A percentile compares a stretch with the other conserved stretches of the same genome.
phyloP scores from a whole-genome alignment of 2,329 filamentous ascomycete species.

The Aureobasidium subglaciale region DNA sequence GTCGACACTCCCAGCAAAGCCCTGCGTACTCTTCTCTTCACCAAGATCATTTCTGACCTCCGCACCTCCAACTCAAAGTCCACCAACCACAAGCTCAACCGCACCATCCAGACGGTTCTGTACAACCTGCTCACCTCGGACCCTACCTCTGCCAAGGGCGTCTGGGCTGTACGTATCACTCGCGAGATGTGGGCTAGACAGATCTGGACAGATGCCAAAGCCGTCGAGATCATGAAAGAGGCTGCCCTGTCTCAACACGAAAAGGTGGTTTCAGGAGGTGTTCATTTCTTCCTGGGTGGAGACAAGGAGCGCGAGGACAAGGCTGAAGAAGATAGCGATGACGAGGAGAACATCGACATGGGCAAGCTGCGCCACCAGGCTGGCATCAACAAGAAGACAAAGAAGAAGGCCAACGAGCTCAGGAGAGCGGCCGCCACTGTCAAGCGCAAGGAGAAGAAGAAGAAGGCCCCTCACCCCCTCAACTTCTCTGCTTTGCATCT shows the following conservation, averaged over 20 bases:
- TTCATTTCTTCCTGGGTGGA: conserved; percentile 90
- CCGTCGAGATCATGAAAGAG: conserved; percentile 98
- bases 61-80: conserved; percentile 79
- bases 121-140: conserved; percentile 88
- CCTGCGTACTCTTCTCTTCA: conserved; percentile 73
- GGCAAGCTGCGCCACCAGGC: conserved; percentile 75
- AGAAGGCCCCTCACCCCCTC: conserved; percentile 75
- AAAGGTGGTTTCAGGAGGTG: conserved; percentile 81
- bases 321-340: conserved; percentile 75
- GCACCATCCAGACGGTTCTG: conserved; percentile 84
- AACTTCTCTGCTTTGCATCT: conserved; percentile 96
- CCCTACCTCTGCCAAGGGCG: conserved; percentile 71
- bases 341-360: conserved; percentile 69
- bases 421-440: conserved; percentile 76
- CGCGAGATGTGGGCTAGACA: conserved; percentile 94
- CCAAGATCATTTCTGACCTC: conserved; percentile 87
- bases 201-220: conserved; percentile 88
- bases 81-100: conserved; percentile 87
- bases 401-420: conserved; percentile 73
- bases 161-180: conserved; percentile 95
- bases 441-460: conserved; percentile 78
- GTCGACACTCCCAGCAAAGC: conserved; percentile 89
- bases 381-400: conserved; percentile 93
- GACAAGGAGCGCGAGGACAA: conserved; percentile 93
- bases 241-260: conserved; percentile 82